Evolutionary conservation across 1,284 basidiomycete species (phyloP), one percentile per base, ranked within the genome.

Genomic region (Austroboletus niveus): DNA sequence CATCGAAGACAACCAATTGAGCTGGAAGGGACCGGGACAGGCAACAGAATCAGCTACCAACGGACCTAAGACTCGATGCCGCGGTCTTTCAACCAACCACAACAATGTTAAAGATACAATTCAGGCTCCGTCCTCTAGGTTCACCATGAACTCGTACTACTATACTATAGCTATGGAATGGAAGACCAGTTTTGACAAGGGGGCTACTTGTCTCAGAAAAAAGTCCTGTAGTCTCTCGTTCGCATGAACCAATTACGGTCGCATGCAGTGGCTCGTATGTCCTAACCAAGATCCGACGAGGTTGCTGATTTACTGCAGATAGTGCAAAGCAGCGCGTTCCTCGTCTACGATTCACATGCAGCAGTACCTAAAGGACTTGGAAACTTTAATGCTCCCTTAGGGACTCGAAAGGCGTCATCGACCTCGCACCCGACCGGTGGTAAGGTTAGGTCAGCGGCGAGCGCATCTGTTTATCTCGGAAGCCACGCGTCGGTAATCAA

Each of bases 301-400:
- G 80, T 84, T 7, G 72, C 81, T 24, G 66, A 65, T 29, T 57
- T 5, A 24, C 22, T 24, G 4, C 22, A 24, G 22, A 24, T 5
- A 24, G 22, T 69, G 11, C 74, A 77, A 12, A 67, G 71, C n/a
- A 64, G 69, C 12, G 70, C 74, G 43, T 75, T 73, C 62, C 69
- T 72, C 30, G 66, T 85, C 15, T 85, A 81, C 51, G 88, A 91
- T 59, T 86, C 85, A 24, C 80, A 88, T 24, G 84, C 88, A 1
- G 82, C 82, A 0, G 77, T 80, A 2, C 76, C 82, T 57, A 79
- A 85, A 60, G 82, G 78, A 56, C 74, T 86, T 2, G 78, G 75
- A 6, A 74, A 75, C 46, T 57, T 68, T 31, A 85, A 82, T 54
- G 79, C 84, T 15, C 86, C 1, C 72, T 91, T 10, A 72, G 70